A percentile compares a stretch with the other conserved stretches of the same genome.
Evolutionary conservation across 2,329 filamentous ascomycete genomes (phyloP).

Genomic region (Ascochyta rabiei): DNA sequence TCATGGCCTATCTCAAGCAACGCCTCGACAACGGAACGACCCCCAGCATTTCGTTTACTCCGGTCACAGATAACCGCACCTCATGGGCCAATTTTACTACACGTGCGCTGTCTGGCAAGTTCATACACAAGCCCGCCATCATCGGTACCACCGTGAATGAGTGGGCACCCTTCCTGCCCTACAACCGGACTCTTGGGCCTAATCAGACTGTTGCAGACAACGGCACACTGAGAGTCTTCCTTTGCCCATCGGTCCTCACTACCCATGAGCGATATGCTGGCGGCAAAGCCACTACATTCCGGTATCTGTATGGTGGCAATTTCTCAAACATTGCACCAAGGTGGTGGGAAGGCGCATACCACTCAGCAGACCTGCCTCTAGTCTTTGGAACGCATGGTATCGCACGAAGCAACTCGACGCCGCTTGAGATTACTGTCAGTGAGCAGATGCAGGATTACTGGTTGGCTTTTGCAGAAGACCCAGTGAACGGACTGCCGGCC

Average conservation of each 20-base stretch:
- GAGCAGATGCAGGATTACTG: too few relatives aligned
- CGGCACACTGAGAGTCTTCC: slow-evolving; percentile 30
- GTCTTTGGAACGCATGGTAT: slow-evolving; percentile 44
- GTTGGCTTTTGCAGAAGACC: too few relatives aligned
- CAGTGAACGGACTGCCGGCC: too few relatives aligned
- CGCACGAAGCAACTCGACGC: slow-evolving; percentile 26
- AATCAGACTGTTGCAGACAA: slow-evolving; percentile 24
- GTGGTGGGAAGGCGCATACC: slow-evolving; percentile 45
- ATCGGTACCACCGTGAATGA: slow-evolving; percentile 44
- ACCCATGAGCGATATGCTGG: slow-evolving; percentile 30
- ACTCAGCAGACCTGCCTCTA: slow-evolving; percentile 42
- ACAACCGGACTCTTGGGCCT: slow-evolving; percentile 36
- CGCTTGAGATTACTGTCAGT: too few relatives aligned
- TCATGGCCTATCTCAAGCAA: slow-evolving; percentile 40
- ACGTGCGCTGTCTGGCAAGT: slow-evolving; percentile 32
- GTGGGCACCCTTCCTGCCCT: slow-evolving; percentile 41
- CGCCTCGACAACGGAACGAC: slow-evolving; percentile 30
- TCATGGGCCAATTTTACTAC: slow-evolving; percentile 45
- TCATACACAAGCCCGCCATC: slow-evolving; percentile 42
- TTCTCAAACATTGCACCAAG: slow-evolving; percentile 41
- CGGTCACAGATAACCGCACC: slow-evolving; percentile 36
- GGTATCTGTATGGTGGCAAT: slow-evolving; percentile 47
- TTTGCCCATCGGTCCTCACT: slow-evolving; percentile 42
- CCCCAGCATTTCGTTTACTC: slow-evolving; percentile 33
- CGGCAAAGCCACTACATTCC: slow-evolving; percentile 38